Percentiles rank a stretch among this genome's conserved stretches.
phyloP scores from a whole-genome alignment of 495 filamentous ascomycete genomes.

The Extremus antarcticus region DNA sequence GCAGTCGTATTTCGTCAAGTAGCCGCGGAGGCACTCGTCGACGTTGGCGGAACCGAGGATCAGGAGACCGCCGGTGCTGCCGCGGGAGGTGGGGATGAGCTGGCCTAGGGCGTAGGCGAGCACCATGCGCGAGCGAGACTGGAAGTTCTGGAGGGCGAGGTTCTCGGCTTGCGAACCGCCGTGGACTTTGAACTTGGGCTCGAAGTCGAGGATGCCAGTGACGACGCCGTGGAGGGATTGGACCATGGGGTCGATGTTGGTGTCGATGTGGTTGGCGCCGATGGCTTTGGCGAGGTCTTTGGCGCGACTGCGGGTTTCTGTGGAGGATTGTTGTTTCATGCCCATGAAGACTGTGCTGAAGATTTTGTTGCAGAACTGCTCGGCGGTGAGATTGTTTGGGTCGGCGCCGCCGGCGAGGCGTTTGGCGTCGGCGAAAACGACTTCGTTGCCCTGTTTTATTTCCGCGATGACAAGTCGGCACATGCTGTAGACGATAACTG shows the following conservation, averaged over 20 bases:
- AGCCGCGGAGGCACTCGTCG: slow-evolving; percentile 47
- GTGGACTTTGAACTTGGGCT: slow-evolving; percentile 57
- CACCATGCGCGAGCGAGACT: slow-evolving; percentile 74
- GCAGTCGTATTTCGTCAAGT: slow-evolving; percentile 64
- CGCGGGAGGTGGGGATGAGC: slow-evolving; percentile 48
- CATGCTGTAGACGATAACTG: slow-evolving; percentile 68
- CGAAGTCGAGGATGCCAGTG: slow-evolving; percentile 41
- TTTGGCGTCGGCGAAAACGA: slow-evolving; percentile 61
- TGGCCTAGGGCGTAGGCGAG: slow-evolving; percentile 65
- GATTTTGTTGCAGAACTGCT: slow-evolving; percentile 40
- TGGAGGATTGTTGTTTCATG: slow-evolving; percentile 55
- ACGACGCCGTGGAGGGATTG: slow-evolving; percentile 45
- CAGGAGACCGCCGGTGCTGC: slow-evolving; percentile 45
- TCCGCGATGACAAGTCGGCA: slow-evolving; percentile 61
- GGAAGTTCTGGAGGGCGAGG: slow-evolving; percentile 69
- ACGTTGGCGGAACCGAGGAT: slow-evolving; percentile 56
- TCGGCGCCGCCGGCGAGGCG: slow-evolving; percentile 48
- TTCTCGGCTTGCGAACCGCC: slow-evolving; percentile 53
- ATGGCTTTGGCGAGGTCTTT: slow-evolving; percentile 57
- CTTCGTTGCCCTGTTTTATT: slow-evolving; percentile 47
- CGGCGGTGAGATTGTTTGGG: slow-evolving; percentile 32
- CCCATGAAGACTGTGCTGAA: slow-evolving; percentile 80
- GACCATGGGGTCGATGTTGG: slow-evolving; percentile 64
- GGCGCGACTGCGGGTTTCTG: slow-evolving; percentile 63
- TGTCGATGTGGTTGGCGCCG: slow-evolving; percentile 61